These are phyloP conservation scores for Mycena capillaripes DNA, from an alignment of 768 basidiomycete genomes.

Conservation along the genomic window DNA sequence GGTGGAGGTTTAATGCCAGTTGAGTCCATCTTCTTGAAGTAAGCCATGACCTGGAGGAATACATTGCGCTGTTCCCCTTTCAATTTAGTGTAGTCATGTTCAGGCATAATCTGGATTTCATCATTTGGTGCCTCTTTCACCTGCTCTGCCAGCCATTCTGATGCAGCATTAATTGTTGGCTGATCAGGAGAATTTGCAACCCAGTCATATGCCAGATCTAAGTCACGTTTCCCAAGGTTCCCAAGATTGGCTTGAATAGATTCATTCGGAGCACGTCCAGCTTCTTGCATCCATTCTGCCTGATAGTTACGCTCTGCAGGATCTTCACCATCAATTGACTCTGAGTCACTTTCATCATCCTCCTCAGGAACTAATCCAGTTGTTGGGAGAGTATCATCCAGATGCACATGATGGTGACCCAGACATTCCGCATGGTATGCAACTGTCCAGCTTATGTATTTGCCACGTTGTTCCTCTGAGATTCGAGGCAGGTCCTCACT, in stretches of 20 bases:
- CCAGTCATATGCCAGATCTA: slow-evolving; percentile 43
- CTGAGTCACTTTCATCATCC: slow-evolving; percentile 30
- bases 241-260: slow-evolving; percentile 25
- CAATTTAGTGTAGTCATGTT: no score
- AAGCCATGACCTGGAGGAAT: no score
- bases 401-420: slow-evolving; percentile 8
- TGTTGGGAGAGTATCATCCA: slow-evolving; percentile 18
- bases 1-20: slow-evolving; percentile 22
- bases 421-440: slow-evolving; percentile 32
- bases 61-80: no score
- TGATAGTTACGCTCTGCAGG: slow-evolving; percentile 29
- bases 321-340: slow-evolving; percentile 30
- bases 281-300: slow-evolving; percentile 42
- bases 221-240: slow-evolving; percentile 36
- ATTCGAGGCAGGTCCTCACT: not conserved
- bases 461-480: not conserved
- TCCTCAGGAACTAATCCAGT: not conserved
- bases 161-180: slow-evolving; percentile 21
- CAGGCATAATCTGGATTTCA: slow-evolving; percentile 39
- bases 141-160: slow-evolving; percentile 35
- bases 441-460: slow-evolving; percentile 23
- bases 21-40: no score
- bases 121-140: slow-evolving; percentile 41
- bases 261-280: slow-evolving; percentile 35
- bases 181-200: slow-evolving; percentile 29